Base-by-base conservation (phyloP, 176 grass and related monocot genomes). In the Pontederia crassipes region DNA sequence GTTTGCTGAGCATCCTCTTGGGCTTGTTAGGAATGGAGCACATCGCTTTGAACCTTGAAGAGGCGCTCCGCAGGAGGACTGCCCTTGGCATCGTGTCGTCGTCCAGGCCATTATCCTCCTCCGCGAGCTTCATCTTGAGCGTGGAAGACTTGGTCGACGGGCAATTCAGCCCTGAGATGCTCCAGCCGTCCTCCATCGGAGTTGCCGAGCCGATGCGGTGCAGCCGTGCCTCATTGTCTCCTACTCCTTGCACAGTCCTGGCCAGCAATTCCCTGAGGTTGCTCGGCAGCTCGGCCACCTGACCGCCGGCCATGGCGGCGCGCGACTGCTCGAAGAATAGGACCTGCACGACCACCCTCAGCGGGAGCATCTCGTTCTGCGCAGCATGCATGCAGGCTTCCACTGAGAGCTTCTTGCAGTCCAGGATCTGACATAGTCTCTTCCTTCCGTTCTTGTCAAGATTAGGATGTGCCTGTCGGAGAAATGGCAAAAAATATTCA, bases 301-400 rank as follows among this genome's bases (percentile, higher is more conserved):
- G 65, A 32, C 11, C 70, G 46, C 83, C 75, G 1, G 80, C 15
- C 72, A 78, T 79, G 68, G 76, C 84, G 0, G 94, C 69, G 20
- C 94, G 94, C 28, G 84, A 88, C 52, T 86, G 87, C 74, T 98
- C 94, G 64, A 89, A 98, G 88, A 98, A 98, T 26, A 98, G 82
- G 59, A 98, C 94, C 71, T 98, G 94, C 73, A 98, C 82, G 0
- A 98, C 85, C 17, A 98, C 80, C 45, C 94, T 71, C 9, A 98
- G 79, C 3, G 94, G 94, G 46, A 98, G 85, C 2, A 86, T 65
- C 72, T 93, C 88, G 53, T 98, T 98, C 80, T 89, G 88, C n/a
- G 85, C 88, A 14, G 94, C 94, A 67, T 98, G 85, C 72, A 84
- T 54, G 75, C 88, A 89, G 55, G 85, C 82, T 68, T 92, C 86